Percentiles rank a stretch among this genome's conserved stretches.
Evolutionary conservation across 2,329 filamentous ascomycete genomes (phyloP).

Genomic region (Epichloe gansuensis): DNA sequence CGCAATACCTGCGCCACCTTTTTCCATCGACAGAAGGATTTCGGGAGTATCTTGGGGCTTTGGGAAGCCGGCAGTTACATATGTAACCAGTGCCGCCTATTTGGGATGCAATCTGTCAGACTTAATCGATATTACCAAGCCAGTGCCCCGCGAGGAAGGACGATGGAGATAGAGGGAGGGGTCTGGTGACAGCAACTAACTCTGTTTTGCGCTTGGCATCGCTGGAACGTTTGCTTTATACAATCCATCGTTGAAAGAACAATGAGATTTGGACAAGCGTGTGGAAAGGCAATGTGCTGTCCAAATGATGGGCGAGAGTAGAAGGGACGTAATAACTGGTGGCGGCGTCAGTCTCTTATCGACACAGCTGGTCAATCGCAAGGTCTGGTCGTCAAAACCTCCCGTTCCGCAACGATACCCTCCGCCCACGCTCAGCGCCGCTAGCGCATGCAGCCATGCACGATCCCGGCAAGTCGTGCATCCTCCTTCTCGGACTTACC

Average conservation of each 20-base stretch:
- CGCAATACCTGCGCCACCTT: constrained; percentile 69
- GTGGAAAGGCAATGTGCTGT: not conserved
- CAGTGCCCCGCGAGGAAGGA: not conserved
- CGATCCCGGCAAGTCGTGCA: constrained; percentile 7
- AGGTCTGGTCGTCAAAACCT: not conserved
- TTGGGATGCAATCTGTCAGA: constrained; percentile 3
- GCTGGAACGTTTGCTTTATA: constrained; percentile 45
- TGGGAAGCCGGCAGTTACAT: constrained; percentile 91
- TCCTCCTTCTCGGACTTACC: constrained; percentile 11
- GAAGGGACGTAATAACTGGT: no score
- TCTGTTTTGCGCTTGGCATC: constrained; percentile 45
- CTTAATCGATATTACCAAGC: not conserved
- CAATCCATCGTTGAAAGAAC: constrained; percentile 33
- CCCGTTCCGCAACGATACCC: constrained; percentile 6
- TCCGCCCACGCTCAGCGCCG: constrained; percentile 3
- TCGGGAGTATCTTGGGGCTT: constrained; percentile 69
- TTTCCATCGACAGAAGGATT: constrained; percentile 80
- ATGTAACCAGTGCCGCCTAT: constrained; percentile 78
- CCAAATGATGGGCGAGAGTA: not conserved
- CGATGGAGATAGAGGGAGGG: not conserved
- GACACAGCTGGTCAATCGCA: not conserved
- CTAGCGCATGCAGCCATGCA: constrained; percentile 6
- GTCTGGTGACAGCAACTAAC: constrained; percentile 31
- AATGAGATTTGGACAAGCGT: no score
- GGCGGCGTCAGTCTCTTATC: not conserved